Percentiles rank a stretch among this genome's conserved stretches.
These are phyloP conservation scores for Delonix regia DNA, from an alignment of 306 rosid genomes.

Conservation along the genomic window DNA sequence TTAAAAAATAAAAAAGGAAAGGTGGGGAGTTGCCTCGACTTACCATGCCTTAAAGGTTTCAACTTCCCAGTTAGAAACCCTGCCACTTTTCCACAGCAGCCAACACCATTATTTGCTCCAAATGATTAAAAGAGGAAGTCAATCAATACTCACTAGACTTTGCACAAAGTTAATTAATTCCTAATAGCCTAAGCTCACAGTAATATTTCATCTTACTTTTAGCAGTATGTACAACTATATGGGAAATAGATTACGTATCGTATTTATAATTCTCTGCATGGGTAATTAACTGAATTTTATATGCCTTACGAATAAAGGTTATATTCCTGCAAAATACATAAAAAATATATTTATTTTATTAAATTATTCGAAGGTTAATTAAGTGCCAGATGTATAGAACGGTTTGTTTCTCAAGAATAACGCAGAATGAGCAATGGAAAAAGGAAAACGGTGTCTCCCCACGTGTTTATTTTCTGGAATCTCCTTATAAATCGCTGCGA, in stretches of 20 bases:
- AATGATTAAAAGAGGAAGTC: slow-evolving; percentile 42
- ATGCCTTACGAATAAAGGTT: neutral
- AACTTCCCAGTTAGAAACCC: neutral
- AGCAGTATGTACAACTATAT: neutral
- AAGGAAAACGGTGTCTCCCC: neutral
- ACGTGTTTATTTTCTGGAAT: slow-evolving; percentile 15
- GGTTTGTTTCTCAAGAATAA: neutral
- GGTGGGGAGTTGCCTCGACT: neutral
- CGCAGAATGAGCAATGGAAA: neutral
- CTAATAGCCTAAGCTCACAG: neutral
- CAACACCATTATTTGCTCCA: slow-evolving; percentile 16
- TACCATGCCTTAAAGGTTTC: neutral
- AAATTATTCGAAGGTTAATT: neutral
- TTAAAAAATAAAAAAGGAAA: neutral
- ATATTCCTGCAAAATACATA: no score
- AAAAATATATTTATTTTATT: no score
- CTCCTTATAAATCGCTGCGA: neutral
- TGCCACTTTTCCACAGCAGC: slow-evolving; percentile 40
- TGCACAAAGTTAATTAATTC: neutral
- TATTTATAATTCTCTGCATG: neutral
- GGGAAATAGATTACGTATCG: neutral
- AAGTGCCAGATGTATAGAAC: neutral
- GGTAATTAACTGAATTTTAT: neutral
- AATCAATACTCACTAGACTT: slow-evolving; percentile 29
- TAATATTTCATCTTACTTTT: no score